Percentiles rank a stretch among this genome's conserved stretches.
Evolutionary conservation across 352 stramenopile species (phyloP).

Genomic region (Phytophthora palmivora): DNA sequence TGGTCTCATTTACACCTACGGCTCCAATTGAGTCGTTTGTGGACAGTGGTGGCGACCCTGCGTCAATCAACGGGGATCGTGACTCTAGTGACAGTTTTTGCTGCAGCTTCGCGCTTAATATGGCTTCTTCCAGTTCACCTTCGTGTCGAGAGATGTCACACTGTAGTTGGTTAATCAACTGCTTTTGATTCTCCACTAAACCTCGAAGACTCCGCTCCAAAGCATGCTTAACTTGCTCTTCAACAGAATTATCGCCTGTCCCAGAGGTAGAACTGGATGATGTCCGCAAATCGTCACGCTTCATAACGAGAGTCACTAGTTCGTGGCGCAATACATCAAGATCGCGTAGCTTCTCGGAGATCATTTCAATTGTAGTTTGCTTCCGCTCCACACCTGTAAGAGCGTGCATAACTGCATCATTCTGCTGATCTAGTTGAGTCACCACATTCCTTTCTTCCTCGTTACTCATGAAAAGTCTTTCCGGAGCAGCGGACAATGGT

Average conservation of each 20-base stretch:
- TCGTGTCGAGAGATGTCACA: constrained; percentile 59
- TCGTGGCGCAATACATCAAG: constrained; percentile 79
- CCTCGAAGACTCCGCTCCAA: constrained; percentile 60
- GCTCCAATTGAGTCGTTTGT: constrained; percentile 12
- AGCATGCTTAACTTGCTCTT: constrained; percentile 45
- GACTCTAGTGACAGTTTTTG: constrained; percentile 42
- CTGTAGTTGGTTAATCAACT: constrained; percentile 59
- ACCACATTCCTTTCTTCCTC: constrained; percentile 63
- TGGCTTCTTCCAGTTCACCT: constrained; percentile 51
- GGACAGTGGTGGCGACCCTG: constrained; percentile 15
- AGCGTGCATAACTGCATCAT: constrained; percentile 49
- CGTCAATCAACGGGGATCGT: constrained; percentile 29
- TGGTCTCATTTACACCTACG: constrained; percentile 12
- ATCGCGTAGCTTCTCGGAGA: constrained; percentile 71
- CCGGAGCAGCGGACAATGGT: neutral
- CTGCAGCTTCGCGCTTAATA: constrained; percentile 46
- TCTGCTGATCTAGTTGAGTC: constrained; percentile 62
- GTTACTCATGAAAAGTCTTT: constrained; percentile 67
- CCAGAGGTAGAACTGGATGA: constrained; percentile 22
- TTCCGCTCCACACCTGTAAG: constrained; percentile 66
- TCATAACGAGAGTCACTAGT: constrained; percentile 70
- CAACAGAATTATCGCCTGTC: constrained; percentile 19
- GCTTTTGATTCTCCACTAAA: constrained; percentile 67
- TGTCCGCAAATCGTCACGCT: constrained; percentile 62
- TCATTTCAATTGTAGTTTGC: constrained; percentile 63